Base-by-base conservation (phyloP, 257 asterid genomes). In the Avicennia marina region DNA sequence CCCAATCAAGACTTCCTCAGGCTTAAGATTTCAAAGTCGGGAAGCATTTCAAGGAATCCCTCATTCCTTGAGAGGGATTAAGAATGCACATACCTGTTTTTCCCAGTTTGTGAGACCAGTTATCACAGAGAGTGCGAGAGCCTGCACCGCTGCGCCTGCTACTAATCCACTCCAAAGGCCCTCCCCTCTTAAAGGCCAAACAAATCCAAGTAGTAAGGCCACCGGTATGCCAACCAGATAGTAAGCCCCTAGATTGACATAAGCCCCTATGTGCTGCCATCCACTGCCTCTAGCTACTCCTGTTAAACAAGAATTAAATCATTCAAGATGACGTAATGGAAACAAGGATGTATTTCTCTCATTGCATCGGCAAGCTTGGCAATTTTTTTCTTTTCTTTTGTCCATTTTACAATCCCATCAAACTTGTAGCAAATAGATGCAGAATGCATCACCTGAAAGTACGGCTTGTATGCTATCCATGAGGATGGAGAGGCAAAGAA, bases 201-300 rank as follows among this genome's bases (percentile, higher is more conserved):
- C 85, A 63, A 90, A 87, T 26, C 96, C 98, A 6, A 87, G 69
- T 3, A 87, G 44, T 13, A 88, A 64, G 0, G 94, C 82, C 1
- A 75, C 69, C 0, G 96, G 98, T 31, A 90, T 69, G 24, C 95
- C 95, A 1, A 90, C 87, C 34, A 90, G 49, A 63, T 90, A 90
- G 66, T 78, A 87, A 0, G 95, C 72, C 7, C 90, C 95, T 1
- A 85, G 80, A 62, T 90, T 90, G 2, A 90, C 83, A 49, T 81
- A 87, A 1, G 98, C 96, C 16, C 96, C 98, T 6, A 90, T 42
- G 15, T 81, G 90, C 69, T 90, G 94, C 94, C 94, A 90, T 42
- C 98, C 98, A 6, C 87, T 70, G 16, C 94, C 96, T 76, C 95
- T 78, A 6, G 95, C 95, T 12, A 85, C 90, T 22, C 98, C 96